Conservation (phyloP, 176 grass and related monocot species). For the Cenchrus fungigraminus region DNA sequence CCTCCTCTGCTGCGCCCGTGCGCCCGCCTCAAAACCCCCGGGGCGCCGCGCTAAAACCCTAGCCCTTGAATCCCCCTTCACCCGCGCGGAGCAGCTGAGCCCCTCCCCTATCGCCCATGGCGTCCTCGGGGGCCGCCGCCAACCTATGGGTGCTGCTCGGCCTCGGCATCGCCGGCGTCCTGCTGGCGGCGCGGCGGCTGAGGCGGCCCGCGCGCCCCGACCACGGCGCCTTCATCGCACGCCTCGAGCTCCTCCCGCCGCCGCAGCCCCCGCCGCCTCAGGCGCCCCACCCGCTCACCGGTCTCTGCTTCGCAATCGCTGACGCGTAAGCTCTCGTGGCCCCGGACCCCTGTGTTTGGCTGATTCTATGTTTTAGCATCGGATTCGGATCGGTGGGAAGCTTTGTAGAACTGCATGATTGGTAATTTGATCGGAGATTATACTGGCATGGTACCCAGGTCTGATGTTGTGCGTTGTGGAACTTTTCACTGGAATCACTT, state of each 20-base stretch:
- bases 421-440: neutral
- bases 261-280: slow-evolving; percentile 86
- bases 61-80: slow-evolving; percentile 11
- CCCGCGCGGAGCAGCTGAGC: neutral
- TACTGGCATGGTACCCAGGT: neutral
- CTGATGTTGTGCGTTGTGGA: neutral
- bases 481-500: neutral
- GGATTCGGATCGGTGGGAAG: slow-evolving; percentile 10
- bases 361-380: neutral
- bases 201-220: slow-evolving; percentile 66
- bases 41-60: slow-evolving; percentile 47
- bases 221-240: slow-evolving; percentile 78
- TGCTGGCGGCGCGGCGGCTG: slow-evolving; percentile 68
- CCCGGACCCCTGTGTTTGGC: neutral
- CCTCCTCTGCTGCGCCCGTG: slow-evolving; percentile 26
- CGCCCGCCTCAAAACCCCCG: slow-evolving; percentile 32
- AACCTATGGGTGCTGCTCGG: slow-evolving; percentile 96
- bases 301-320: slow-evolving; percentile 84
- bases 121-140: slow-evolving; percentile 58
- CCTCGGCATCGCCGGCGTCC: slow-evolving; percentile 75
- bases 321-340: slow-evolving; percentile 66
- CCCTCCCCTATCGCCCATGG: slow-evolving; percentile 31
- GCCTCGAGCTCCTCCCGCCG: slow-evolving; percentile 80
- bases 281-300: slow-evolving; percentile 85
- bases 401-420: neutral